These are phyloP conservation scores for Phaseolus lunatus DNA, from an alignment of 306 rosid species.

Conservation along the genomic window DNA sequence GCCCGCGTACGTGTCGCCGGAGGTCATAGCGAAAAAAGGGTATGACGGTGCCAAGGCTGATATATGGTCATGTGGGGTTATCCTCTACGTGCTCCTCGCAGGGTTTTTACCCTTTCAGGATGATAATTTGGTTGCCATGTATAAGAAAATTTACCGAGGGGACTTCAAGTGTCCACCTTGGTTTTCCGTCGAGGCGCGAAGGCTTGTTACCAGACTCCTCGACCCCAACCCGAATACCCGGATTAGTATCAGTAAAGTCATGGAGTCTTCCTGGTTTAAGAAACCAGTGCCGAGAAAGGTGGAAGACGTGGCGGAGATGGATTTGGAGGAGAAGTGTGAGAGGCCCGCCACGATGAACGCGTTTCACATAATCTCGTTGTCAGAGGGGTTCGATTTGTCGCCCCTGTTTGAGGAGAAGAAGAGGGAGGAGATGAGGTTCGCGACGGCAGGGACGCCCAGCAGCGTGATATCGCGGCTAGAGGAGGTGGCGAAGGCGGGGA, in stretches of 20 bases:
- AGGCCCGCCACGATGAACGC: constrained; percentile 72
- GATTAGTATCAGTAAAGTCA: constrained; percentile 60
- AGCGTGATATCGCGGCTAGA: constrained; percentile 86
- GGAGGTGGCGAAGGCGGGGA: constrained; percentile 75
- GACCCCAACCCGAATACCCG: constrained; percentile 81
- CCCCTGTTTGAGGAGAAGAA: constrained; percentile 87
- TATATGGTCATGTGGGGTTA: constrained; percentile 94
- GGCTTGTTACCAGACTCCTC: constrained; percentile 72
- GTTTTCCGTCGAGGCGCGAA: constrained; percentile 76
- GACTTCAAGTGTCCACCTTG: constrained; percentile 96
- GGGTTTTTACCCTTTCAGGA: constrained; percentile 92
- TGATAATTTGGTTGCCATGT: constrained; percentile 81
- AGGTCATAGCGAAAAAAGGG: constrained; percentile 84
- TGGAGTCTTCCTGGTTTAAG: constrained; percentile 82
- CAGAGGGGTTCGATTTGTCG: constrained; percentile 89
- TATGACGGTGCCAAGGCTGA: constrained; percentile 96
- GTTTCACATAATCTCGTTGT: constrained; percentile 75
- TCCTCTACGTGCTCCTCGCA: constrained; percentile 90
- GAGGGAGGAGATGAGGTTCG: constrained; percentile 86
- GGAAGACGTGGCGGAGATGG: constrained; percentile 47
- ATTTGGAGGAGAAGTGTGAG: constrained; percentile 46
- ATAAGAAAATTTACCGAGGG: constrained; percentile 79
- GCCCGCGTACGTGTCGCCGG: constrained; percentile 97
- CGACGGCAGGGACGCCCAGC: constrained; percentile 81
- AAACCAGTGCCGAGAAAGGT: constrained; percentile 63